Conservation (phyloP, 306 rosid species). For the Nissolia schottii region DNA sequence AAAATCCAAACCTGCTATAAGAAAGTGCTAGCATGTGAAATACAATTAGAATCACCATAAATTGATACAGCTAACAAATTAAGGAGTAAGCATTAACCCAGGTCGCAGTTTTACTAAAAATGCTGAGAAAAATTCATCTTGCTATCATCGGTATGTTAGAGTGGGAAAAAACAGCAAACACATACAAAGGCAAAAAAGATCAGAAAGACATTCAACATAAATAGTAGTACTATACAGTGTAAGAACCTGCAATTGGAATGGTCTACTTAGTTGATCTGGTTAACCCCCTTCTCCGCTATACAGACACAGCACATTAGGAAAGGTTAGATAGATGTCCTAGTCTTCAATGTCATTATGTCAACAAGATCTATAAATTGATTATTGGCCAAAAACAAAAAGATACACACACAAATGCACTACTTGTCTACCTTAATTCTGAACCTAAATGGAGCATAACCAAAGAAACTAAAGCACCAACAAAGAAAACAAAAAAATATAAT, state of each 20-base stretch:
- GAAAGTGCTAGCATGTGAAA: not conserved
- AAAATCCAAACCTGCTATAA: too few species aligned
- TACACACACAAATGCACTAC: not conserved
- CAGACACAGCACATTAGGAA: not conserved
- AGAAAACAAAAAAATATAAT: not conserved
- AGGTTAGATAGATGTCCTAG: not conserved
- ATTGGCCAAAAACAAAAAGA: not conserved
- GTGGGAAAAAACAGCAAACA: not conserved
- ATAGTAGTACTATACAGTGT: not conserved
- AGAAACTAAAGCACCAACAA: not conserved
- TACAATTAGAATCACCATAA: not conserved
- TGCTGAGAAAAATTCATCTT: not conserved
- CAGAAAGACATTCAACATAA: not conserved
- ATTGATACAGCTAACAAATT: not conserved
- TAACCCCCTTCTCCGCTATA: not conserved
- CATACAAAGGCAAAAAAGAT: not conserved
- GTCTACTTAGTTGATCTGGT: not conserved
- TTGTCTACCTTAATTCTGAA: not conserved
- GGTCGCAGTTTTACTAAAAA: not conserved
- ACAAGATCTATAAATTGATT: not conserved
- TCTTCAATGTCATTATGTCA: not conserved
- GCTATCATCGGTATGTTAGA: not conserved
- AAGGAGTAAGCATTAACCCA: not conserved
- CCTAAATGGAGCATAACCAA: not conserved
- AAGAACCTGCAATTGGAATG: not conserved